A percentile compares a stretch with the other conserved stretches of the same genome.
Conservation (phyloP, 192 early-diverging fungal genomes). For the Rhizophagus sp. region DNA sequence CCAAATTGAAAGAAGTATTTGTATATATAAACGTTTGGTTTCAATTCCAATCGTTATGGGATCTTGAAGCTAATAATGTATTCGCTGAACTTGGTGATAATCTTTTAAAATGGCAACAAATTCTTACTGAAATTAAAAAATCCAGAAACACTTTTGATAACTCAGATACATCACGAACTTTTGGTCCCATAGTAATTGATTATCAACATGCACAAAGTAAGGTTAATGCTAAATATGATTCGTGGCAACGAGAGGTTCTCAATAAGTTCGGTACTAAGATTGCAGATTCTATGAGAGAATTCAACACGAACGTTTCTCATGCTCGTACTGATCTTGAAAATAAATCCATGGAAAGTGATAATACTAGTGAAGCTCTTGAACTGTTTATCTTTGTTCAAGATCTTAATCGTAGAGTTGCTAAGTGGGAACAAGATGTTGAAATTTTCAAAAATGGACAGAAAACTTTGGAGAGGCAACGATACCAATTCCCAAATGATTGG, state of each 20-base stretch:
- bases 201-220: constrained; percentile 99
- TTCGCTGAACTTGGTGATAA: constrained; percentile 85
- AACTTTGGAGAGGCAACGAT: constrained; percentile 90
- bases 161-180: constrained; percentile 82
- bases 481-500: constrained; percentile 95
- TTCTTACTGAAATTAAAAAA: constrained; percentile 92
- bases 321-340: constrained; percentile 86
- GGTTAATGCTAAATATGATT: constrained; percentile 96
- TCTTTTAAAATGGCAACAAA: constrained; percentile 88
- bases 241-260: constrained; percentile 96
- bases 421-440: constrained; percentile 83
- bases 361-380: constrained; percentile 87
- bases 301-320: constrained; percentile 73
- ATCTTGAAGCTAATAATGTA: constrained; percentile 87
- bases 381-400: constrained; percentile 98
- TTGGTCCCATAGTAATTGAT: constrained; percentile 86
- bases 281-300: constrained; percentile 76
- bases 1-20: constrained; percentile 70
- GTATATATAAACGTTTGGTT: constrained; percentile 94
- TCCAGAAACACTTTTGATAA: constrained; percentile 96
- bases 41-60: constrained; percentile 98
- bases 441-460: constrained; percentile 90
- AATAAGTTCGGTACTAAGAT: constrained; percentile 87
- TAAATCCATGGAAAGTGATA: constrained; percentile 78
- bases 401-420: constrained; percentile 77